A percentile compares a stretch with the other conserved stretches of the same genome.
Evolutionary conservation across 495 filamentous ascomycete genomes (phyloP).

Genomic region (Penicillium maclennaniae): DNA sequence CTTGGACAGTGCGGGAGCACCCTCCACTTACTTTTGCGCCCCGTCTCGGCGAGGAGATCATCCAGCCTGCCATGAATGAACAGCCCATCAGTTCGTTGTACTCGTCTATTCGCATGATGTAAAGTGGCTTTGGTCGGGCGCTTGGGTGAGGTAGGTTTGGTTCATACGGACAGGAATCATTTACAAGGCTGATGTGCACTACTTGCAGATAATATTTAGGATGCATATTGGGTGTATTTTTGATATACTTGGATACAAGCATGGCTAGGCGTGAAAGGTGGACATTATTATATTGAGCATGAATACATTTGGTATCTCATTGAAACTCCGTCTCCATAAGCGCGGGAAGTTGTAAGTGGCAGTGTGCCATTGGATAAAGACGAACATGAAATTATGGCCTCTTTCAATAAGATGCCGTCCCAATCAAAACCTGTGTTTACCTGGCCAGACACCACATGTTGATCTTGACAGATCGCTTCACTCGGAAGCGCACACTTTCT

Average conservation of each 20-base stretch:
- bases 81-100: constrained; percentile 37
- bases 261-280: not conserved
- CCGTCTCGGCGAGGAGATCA: constrained; percentile 34
- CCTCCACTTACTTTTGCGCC: constrained; percentile 36
- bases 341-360: not conserved
- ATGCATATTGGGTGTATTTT: not conserved
- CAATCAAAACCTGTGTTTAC: not conserved
- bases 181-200: not conserved
- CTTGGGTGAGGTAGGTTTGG: not conserved
- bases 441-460: not conserved
- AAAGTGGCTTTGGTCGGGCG: constrained; percentile 3
- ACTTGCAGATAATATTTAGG: not conserved
- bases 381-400: too few relatives aligned
- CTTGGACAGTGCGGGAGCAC: constrained; percentile 44
- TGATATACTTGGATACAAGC: not conserved
- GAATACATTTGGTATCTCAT: not conserved
- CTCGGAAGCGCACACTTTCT: constrained; percentile 5
- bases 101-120: constrained; percentile 38
- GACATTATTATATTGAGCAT: not conserved
- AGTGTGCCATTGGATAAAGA: not conserved
- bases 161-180: not conserved
- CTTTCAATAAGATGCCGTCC: too few relatives aligned
- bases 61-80: constrained; percentile 35
- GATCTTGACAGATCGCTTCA: not conserved
- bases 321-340: not conserved